These are phyloP conservation scores for Lasiosphaeria ovina DNA, from an alignment of 495 filamentous ascomycete genomes.

Conservation along the genomic window DNA sequence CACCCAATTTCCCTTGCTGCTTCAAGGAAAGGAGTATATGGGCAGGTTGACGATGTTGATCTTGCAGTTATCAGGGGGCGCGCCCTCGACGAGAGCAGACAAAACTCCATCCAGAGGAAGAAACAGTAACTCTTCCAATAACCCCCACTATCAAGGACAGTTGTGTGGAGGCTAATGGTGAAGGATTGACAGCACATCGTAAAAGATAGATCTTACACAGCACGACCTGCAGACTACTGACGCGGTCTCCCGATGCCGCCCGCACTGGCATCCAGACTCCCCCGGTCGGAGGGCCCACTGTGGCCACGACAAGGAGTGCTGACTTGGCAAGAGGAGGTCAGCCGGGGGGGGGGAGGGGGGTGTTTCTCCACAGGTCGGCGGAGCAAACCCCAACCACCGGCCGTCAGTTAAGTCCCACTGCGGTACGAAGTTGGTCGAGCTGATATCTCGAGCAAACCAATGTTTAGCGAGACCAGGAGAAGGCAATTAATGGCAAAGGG, in stretches of 20 bases:
- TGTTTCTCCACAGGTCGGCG: background rate
- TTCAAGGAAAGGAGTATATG: background rate
- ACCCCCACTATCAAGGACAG: background rate
- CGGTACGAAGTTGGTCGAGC: background rate
- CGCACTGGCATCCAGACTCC: constrained; percentile 16
- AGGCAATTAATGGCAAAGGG: too few relatives aligned
- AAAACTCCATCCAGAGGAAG: background rate
- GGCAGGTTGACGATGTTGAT: too few relatives aligned
- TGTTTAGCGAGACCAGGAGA: too few relatives aligned
- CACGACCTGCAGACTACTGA: constrained; percentile 8
- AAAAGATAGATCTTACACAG: constrained; percentile 24
- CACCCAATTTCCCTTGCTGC: background rate
- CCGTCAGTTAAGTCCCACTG: background rate
- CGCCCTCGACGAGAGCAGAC: background rate
- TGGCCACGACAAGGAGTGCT: constrained; percentile 9
- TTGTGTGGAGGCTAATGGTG: constrained; percentile 21
- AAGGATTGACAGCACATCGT: constrained; percentile 18
- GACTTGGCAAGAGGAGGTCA: background rate
- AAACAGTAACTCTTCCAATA: background rate
- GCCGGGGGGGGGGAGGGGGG: background rate
- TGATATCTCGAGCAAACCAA: background rate
- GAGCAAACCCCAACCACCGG: background rate
- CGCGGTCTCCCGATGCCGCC: constrained; percentile 25
- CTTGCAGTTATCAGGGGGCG: background rate
- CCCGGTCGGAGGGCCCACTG: background rate